Percentiles rank a stretch among this genome's conserved stretches.
These are phyloP conservation scores for Aspergillus thermomutatus DNA, from an alignment of 2,329 filamentous ascomycete genomes.

Conservation along the genomic window DNA sequence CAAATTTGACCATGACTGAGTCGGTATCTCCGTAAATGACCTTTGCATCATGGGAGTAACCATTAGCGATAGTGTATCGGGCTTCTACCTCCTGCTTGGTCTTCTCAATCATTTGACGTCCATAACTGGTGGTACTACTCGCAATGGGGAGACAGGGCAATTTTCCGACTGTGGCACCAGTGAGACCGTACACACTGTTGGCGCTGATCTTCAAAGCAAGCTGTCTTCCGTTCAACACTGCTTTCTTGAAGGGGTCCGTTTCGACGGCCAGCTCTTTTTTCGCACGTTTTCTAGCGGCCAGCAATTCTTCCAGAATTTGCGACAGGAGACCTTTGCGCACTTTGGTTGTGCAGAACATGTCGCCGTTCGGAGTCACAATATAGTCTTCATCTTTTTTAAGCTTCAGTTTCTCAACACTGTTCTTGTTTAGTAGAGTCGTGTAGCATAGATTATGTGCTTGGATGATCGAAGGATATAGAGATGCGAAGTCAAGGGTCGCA, in stretches of 20 bases:
- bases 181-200: constrained; percentile 96
- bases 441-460: constrained; percentile 98
- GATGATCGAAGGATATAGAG: constrained; percentile 97
- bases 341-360: constrained; percentile 85
- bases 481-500: constrained; percentile 97
- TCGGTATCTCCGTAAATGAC: constrained; percentile 99
- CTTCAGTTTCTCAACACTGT: constrained; percentile 68
- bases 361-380: constrained; percentile 90
- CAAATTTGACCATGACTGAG: constrained; percentile 99
- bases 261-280: constrained; percentile 86
- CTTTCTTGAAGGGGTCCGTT: constrained; percentile 95
- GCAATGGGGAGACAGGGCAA: constrained; percentile 92
- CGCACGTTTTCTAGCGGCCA: constrained; percentile 88
- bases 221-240: constrained; percentile 94
- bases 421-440: constrained; percentile 83
- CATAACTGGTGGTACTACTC: constrained; percentile 94
- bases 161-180: constrained; percentile 93
- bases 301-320: constrained; percentile 91
- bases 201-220: constrained; percentile 93
- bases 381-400: constrained; percentile 91
- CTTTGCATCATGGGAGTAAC: constrained; percentile 89
- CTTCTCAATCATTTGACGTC: constrained; percentile 97
- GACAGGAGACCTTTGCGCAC: constrained; percentile 87
- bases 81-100: constrained; percentile 94
- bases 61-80: constrained; percentile 87